Evolutionary conservation across 1,284 basidiomycete species (phyloP), one percentile per base, ranked within the genome.

Genomic region (Cryptococcus deneoformans): DNA sequence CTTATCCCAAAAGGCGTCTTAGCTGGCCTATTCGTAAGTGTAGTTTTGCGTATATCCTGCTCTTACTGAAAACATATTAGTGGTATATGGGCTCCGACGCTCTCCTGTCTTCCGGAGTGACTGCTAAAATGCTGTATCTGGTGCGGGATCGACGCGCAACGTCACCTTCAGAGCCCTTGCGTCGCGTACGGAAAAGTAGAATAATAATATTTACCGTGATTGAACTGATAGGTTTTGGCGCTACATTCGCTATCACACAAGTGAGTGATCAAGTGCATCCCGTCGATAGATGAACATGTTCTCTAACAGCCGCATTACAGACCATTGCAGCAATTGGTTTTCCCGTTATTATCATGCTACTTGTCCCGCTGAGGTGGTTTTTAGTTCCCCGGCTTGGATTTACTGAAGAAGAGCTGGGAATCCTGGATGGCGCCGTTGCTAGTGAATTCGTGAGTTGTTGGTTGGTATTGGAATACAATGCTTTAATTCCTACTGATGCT

Each of bases 21-120:
- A 24, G 75, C 75, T 3, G 76, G 79, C 7, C 64, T 79, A 6
- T 68, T 63, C 59, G 80, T 85, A 82, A 50, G 87, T 89, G 6
- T 12, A 29, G 29, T 16, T 40, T 40, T 11, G 10, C 45, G 10
- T 14, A 10, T 5, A 16, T 24, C 12, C 50, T 11, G 11, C 38
- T 39, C 16, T 24, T 39, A 10, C 50, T 60, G 48, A 58, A 46
- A 3, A 24, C n/a, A 9, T n/a, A 8, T 5, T 49, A 88, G 79
- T 92, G 90, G 90, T 92, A 86, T 72, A 92, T 93, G 90, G 90
- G 90, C n/a, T 82, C 82, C 5, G 87, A 89, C 62, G 90, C 90
- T 0, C 82, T 98, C 29, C 83, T 85, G 45, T 83, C 82, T 2
- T 96, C 94, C 59, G 89, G 89, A 3, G 91, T 98, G 57, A 92